Conservation (phyloP, 768 basidiomycete genomes). For the Amyloporia xantha region DNA sequence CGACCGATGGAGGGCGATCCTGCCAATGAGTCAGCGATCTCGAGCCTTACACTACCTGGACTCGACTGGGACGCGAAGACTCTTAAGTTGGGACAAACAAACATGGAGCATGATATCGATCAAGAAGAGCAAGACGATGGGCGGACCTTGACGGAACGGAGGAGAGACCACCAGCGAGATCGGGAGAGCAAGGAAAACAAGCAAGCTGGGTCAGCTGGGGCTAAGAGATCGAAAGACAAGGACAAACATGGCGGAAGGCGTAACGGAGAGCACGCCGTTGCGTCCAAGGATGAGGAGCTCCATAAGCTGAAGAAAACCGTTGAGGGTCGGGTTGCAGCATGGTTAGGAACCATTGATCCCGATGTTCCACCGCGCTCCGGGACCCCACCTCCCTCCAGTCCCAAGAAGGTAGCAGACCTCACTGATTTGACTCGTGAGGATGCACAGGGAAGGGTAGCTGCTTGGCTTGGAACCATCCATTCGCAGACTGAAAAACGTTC, state of each 20-base stretch:
- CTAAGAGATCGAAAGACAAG: conserved; percentile 13
- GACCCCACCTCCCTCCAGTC: conserved; percentile 13
- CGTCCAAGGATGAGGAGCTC: conserved; percentile 29
- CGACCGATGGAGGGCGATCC: conserved; percentile 17
- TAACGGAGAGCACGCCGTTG: conserved; percentile 10
- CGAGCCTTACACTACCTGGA: conserved; percentile 37
- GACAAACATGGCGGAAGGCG: conserved; percentile 22
- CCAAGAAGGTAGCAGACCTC: not conserved
- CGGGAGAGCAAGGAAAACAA: conserved; percentile 11
- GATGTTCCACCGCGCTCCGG: conserved; percentile 43
- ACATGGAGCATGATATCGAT: conserved; percentile 7
- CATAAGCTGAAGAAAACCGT: conserved; percentile 38
- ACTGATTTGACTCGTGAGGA: conserved; percentile 28
- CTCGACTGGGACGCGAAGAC: conserved; percentile 20
- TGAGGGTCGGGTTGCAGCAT: conserved; percentile 71
- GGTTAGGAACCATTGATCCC: conserved; percentile 64
- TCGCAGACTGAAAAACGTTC: not conserved
- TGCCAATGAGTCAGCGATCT: conserved; percentile 41
- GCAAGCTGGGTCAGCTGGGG: conserved; percentile 1
- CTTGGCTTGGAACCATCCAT: conserved; percentile 61
- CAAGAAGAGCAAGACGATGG: conserved; percentile 4
- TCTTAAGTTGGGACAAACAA: conserved; percentile 5
- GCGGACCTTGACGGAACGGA: conserved; percentile 1
- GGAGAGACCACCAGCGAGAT: conserved; percentile 1
- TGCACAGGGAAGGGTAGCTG: conserved; percentile 65